A percentile compares a stretch with the other conserved stretches of the same genome.
phyloP scores from a whole-genome alignment of 257 asterid species.

The Leonotis leonurus region DNA sequence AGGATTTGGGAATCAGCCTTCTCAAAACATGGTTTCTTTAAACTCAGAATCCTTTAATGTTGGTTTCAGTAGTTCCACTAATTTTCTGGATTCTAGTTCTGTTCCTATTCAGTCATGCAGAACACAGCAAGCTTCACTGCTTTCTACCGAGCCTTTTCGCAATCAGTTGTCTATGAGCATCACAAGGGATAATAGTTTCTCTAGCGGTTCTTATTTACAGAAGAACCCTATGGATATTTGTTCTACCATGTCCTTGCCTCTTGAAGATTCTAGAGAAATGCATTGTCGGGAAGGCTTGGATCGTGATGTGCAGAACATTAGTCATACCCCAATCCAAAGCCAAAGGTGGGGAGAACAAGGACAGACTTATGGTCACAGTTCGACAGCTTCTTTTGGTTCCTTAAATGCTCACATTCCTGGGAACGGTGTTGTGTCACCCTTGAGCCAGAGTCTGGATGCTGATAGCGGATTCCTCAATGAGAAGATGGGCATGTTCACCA shows the following conservation, averaged over 20 bases:
- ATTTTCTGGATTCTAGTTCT: conserved; percentile 35
- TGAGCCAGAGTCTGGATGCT: conserved; percentile 33
- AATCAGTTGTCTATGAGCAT: conserved; percentile 33
- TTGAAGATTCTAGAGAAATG: conserved; percentile 46
- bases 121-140: conserved; percentile 37
- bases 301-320: conserved; percentile 29
- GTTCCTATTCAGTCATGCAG: conserved; percentile 36
- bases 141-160: conserved; percentile 38
- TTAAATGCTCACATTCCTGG: conserved; percentile 31
- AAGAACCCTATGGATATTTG: conserved; percentile 37
- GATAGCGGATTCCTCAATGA: conserved; percentile 28
- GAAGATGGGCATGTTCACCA: conserved; percentile 34
- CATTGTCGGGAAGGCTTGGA: conserved; percentile 36
- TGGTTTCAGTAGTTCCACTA: conserved; percentile 33
- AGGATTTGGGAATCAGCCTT: conserved; percentile 43
- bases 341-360: conserved; percentile 40
- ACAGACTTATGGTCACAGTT: conserved; percentile 32
- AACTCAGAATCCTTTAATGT: conserved; percentile 38
- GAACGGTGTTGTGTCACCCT: conserved; percentile 19
- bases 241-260: conserved; percentile 29
- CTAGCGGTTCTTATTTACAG: conserved; percentile 29
- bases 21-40: conserved; percentile 40
- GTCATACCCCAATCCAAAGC: conserved; percentile 29
- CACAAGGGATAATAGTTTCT: conserved; percentile 29
- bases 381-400: conserved; percentile 29